Conservation (phyloP, 2,329 filamentous ascomycete genomes). For the Paraphaeosphaeria minitans region DNA sequence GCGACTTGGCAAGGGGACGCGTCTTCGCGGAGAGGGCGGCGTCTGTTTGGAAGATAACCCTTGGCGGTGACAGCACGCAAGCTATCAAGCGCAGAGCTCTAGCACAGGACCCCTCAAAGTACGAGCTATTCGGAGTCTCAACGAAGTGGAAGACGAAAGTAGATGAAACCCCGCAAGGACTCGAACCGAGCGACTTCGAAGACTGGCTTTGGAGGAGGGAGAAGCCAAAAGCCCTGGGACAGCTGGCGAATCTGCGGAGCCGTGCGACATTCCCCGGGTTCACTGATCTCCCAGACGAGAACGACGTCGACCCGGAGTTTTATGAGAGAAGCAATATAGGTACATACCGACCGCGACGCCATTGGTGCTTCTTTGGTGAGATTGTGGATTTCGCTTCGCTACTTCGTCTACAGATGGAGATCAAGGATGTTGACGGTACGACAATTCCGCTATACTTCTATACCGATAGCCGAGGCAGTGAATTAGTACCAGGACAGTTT, state of each 20-base stretch:
- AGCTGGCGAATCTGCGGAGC: conserved; percentile 22
- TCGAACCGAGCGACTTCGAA: conserved; percentile 25
- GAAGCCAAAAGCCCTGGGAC: conserved; percentile 17
- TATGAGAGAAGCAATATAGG: conserved; percentile 16
- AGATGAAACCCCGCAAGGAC: conserved; percentile 20
- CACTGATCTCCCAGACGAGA: conserved; percentile 20
- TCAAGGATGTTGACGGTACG: conserved; percentile 30
- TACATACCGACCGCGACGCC: conserved; percentile 19
- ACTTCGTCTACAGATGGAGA: conserved; percentile 26
- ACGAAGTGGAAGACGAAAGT: conserved; percentile 28
- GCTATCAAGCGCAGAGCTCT: conserved; percentile 18
- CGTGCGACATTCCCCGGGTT: conserved; percentile 25
- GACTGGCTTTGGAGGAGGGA: conserved; percentile 33
- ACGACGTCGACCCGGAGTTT: conserved; percentile 14
- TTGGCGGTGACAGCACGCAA: conserved; percentile 26
- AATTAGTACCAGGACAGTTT: conserved; percentile 23
- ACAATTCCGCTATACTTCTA: conserved; percentile 35
- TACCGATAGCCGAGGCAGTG: conserved; percentile 30
- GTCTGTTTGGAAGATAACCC: conserved; percentile 13
- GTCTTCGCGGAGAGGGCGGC: conserved; percentile 33
- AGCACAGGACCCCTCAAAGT: conserved; percentile 18
- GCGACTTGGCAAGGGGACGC: conserved; percentile 38
- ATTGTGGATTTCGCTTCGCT: conserved; percentile 26
- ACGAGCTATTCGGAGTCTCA: conserved; percentile 22
- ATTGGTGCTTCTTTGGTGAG: conserved; percentile 31